phyloP scores from a whole-genome alignment of 306 rosid genomes.

The Rosa chinensis region DNA sequence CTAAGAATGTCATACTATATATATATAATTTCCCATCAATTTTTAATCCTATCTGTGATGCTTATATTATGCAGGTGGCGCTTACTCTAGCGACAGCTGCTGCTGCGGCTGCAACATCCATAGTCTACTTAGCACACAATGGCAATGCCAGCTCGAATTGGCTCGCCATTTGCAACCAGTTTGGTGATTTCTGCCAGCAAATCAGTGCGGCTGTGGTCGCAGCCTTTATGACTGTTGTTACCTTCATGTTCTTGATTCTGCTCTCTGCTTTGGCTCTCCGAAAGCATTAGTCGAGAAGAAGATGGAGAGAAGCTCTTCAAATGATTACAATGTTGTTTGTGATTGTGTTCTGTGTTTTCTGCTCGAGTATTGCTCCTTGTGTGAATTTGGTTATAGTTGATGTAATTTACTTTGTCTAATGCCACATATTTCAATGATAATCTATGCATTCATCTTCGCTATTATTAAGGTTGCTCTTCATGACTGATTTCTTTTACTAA shows the following conservation, averaged over 20 bases:
- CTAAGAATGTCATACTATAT: no score
- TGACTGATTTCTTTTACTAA: no score
- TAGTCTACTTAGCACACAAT: conserved; percentile 82
- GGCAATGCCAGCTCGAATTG: conserved; percentile 75
- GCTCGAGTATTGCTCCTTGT: neutral
- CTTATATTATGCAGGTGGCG: conserved; percentile 47
- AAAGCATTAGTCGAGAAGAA: conserved; percentile 20
- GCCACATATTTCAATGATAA: conserved; percentile 1
- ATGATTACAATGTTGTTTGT: neutral
- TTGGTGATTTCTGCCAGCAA: conserved; percentile 59
- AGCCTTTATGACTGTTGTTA: conserved; percentile 45
- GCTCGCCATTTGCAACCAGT: conserved; percentile 85
- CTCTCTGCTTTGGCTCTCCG: conserved; percentile 66
- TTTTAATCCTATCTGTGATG: no score
- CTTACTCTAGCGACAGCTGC: conserved; percentile 64
- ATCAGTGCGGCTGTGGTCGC: conserved; percentile 77
- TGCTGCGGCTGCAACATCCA: conserved; percentile 69
- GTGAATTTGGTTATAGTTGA: conserved; percentile 10
- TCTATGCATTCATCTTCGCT: neutral
- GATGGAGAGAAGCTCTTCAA: neutral
- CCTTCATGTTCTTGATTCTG: conserved; percentile 46
- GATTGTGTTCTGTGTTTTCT: conserved; percentile 7
- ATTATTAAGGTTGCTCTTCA: no score
- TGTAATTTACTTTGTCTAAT: conserved; percentile 1
- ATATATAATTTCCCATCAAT: no score